A percentile compares a stretch with the other conserved stretches of the same genome.
Evolutionary conservation across 176 grass and related monocot genomes (phyloP).

Genomic region (Avena sativa): DNA sequence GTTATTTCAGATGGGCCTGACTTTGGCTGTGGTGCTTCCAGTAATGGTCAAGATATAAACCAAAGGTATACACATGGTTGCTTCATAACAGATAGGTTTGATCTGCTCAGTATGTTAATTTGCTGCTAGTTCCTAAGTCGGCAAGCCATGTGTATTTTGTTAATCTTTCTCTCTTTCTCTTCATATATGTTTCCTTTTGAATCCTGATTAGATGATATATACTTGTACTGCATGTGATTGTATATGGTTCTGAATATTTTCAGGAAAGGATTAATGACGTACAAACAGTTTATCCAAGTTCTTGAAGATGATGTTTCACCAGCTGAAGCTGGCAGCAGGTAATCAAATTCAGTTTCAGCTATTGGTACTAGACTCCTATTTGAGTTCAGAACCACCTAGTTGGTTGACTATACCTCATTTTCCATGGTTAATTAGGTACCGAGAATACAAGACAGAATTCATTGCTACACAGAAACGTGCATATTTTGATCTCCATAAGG

Average conservation of each 20-base stretch:
- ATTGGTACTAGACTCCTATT: slow-evolving; percentile 5
- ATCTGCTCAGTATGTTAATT: slow-evolving; percentile 24
- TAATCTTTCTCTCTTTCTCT: not conserved
- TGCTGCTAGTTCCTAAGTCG: slow-evolving; percentile 1
- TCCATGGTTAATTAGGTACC: slow-evolving; percentile 63
- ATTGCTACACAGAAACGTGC: slow-evolving; percentile 78
- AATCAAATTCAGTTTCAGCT: slow-evolving; percentile 28
- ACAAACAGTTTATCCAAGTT: slow-evolving; percentile 78
- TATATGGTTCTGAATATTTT: slow-evolving; percentile 47
- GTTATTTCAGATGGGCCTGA: slow-evolving; percentile 65
- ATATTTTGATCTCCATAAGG: slow-evolving; percentile 88
- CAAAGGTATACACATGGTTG: slow-evolving; percentile 55
- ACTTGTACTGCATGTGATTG: not conserved
- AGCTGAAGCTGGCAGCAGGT: slow-evolving; percentile 79
- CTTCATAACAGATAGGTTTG: not conserved
- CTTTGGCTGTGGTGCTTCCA: slow-evolving; percentile 56
- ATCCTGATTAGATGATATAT: not conserved
- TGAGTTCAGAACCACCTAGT: slow-evolving; percentile 8
- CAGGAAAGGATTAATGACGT: slow-evolving; percentile 86
- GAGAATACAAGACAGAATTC: slow-evolving; percentile 77
- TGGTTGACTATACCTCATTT: slow-evolving; percentile 31
- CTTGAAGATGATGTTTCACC: slow-evolving; percentile 94
- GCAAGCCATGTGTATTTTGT: not conserved
- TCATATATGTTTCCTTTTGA: slow-evolving; percentile 1
- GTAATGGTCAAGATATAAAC: slow-evolving; percentile 52